Conservation (phyloP, 75 land plant genomes). For the Pinus albicaulis region DNA sequence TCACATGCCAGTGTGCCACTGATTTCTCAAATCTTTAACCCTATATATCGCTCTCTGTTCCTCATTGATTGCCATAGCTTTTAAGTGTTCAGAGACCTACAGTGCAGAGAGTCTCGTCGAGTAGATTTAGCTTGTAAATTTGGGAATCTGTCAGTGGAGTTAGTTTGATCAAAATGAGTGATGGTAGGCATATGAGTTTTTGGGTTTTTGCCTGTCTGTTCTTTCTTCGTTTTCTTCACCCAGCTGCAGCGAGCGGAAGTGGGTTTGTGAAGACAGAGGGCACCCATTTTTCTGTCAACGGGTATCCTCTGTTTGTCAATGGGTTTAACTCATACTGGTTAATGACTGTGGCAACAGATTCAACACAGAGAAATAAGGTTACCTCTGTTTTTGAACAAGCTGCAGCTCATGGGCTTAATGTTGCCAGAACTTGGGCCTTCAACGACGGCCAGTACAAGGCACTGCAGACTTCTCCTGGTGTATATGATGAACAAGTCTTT, state of each 20-base stretch:
- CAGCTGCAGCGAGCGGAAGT: constrained; percentile 10
- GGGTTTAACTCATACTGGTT: constrained; percentile 86
- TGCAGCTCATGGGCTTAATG: constrained; percentile 37
- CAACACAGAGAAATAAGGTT: constrained; percentile 13
- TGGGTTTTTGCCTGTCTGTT: not conserved
- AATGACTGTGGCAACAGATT: constrained; percentile 56
- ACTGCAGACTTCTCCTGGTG: constrained; percentile 14
- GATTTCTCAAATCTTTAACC: not conserved
- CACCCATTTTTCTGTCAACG: constrained; percentile 48
- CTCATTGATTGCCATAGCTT: too few relatives aligned
- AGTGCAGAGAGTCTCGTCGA: not conserved
- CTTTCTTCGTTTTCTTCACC: not conserved
- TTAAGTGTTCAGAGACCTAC: not conserved
- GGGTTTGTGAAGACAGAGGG: constrained; percentile 50
- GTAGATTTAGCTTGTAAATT: too few relatives aligned
- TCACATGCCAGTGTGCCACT: not conserved
- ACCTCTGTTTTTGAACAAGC: constrained; percentile 3
- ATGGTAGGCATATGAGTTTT: not conserved
- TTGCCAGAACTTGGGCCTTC: constrained; percentile 35
- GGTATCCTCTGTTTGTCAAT: constrained; percentile 55
- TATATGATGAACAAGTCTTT: constrained; percentile 14
- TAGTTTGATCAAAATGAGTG: constrained; percentile 1
- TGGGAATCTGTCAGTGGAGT: not conserved
- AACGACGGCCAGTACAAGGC: constrained; percentile 27
- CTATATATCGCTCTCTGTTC: not conserved